Percentiles rank a stretch among this genome's conserved stretches.
Conservation (phyloP, 176 grass and related monocot species). For the Secale cereale region DNA sequence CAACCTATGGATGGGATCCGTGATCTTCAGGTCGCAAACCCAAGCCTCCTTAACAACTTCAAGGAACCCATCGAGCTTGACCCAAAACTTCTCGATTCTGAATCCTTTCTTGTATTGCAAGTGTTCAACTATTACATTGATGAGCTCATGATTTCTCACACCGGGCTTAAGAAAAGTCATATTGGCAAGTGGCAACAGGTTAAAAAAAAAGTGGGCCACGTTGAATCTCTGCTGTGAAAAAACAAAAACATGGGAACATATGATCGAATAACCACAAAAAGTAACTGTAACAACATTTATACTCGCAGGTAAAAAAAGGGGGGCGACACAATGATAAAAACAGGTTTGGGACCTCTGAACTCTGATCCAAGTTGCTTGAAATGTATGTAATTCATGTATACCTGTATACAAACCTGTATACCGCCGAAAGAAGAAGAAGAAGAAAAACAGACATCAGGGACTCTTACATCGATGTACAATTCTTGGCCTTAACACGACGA, state of each 20-base stretch:
- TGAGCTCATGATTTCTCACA: neutral
- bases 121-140: too few species aligned
- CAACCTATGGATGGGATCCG: too few species aligned
- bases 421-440: slow-evolving; percentile 1
- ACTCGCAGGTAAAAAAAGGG: neutral
- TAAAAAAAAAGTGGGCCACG: neutral
- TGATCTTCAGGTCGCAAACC: too few species aligned
- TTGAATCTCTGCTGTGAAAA: neutral
- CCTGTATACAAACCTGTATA: slow-evolving; percentile 61
- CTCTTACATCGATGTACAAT: slow-evolving; percentile 66
- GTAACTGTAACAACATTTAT: slow-evolving; percentile 13
- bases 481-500: slow-evolving; percentile 37
- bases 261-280: too few species aligned
- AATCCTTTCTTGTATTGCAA: too few species aligned
- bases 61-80: too few species aligned
- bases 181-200: neutral
- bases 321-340: slow-evolving; percentile 23
- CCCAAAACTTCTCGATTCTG: too few species aligned
- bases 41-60: too few species aligned
- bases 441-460: slow-evolving; percentile 1
- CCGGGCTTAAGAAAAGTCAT: neutral
- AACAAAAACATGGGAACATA: too few species aligned
- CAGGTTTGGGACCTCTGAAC: slow-evolving; percentile 15
- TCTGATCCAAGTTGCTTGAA: slow-evolving; percentile 36
- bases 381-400: slow-evolving; percentile 64